Percentiles rank a stretch among this genome's conserved stretches.
These are phyloP conservation scores for Pyrus communis DNA, from an alignment of 306 rosid genomes.

Conservation along the genomic window DNA sequence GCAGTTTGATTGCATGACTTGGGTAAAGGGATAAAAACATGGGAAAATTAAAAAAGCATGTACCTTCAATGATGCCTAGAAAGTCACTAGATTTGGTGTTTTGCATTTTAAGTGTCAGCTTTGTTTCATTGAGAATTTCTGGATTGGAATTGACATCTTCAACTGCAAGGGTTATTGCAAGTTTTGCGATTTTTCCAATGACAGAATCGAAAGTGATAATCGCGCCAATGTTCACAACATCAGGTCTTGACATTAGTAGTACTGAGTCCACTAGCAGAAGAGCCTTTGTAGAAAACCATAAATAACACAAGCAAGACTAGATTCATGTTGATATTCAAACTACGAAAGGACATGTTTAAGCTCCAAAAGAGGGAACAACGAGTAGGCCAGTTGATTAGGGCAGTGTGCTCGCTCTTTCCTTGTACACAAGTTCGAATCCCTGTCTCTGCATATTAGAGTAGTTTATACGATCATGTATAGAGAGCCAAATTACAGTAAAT, in stretches of 20 bases:
- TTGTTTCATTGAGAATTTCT: conserved; percentile 32
- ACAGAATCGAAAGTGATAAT: conserved; percentile 40
- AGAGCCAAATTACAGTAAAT: too few relatives aligned
- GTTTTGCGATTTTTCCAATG: conserved; percentile 43
- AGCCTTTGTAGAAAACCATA: conserved; percentile 8
- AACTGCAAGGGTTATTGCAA: conserved; percentile 41
- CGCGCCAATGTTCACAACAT: conserved; percentile 38
- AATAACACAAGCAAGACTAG: conserved; percentile 28
- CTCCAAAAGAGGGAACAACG: too few relatives aligned
- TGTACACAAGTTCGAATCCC: too few relatives aligned
- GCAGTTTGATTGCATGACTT: background rate
- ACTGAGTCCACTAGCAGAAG: conserved; percentile 15
- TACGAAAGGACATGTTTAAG: background rate
- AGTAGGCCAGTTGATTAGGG: too few relatives aligned
- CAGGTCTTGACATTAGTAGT: conserved; percentile 11
- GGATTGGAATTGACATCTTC: conserved; percentile 42
- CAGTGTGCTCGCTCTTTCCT: too few relatives aligned
- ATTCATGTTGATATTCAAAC: conserved; percentile 24
- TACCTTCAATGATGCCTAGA: conserved; percentile 50
- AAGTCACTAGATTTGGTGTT: conserved; percentile 43
- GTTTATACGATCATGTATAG: too few relatives aligned
- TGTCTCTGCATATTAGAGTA: too few relatives aligned
- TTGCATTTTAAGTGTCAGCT: conserved; percentile 26
- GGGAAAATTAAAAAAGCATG: background rate
- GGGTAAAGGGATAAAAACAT: background rate